These are phyloP conservation scores for Starmerella riodocensis DNA, from an alignment of 805 yeast species.

Conservation along the genomic window DNA sequence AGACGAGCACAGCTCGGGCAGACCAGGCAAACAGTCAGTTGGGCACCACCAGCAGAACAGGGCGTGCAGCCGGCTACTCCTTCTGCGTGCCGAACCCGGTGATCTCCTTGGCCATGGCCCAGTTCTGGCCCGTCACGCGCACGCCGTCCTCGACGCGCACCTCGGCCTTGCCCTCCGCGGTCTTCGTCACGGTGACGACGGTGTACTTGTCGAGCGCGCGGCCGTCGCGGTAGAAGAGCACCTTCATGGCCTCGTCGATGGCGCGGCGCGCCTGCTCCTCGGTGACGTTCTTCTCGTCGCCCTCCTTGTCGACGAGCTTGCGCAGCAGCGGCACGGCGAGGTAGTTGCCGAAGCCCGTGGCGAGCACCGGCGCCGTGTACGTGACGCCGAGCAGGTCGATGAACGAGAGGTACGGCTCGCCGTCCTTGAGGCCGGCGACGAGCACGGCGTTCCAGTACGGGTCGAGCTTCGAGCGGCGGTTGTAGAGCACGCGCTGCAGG, in stretches of 20 bases:
- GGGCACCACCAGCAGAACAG: no score
- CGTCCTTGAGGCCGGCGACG: slow-evolving; percentile 77
- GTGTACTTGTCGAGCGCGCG: slow-evolving; percentile 80
- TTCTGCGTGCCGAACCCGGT: slow-evolving; percentile 60
- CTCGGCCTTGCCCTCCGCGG: slow-evolving; percentile 45
- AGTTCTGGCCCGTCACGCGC: slow-evolving; percentile 18
- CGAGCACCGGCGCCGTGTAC: slow-evolving; percentile 73
- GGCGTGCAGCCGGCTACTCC: slow-evolving; percentile 6
- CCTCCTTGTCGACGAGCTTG: slow-evolving; percentile 65
- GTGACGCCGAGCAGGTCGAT: slow-evolving; percentile 88
- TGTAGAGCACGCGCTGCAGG: slow-evolving; percentile 68
- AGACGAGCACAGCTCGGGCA: no score
- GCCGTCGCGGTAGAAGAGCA: slow-evolving; percentile 90
- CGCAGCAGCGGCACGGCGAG: slow-evolving; percentile 87
- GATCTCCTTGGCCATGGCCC: slow-evolving; percentile 69
- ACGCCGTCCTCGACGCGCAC: slow-evolving; percentile 14
- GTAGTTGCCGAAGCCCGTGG: slow-evolving; percentile 94
- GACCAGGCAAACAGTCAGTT: no score
- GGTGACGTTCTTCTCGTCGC: slow-evolving; percentile 53
- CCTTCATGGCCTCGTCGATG: slow-evolving; percentile 82
- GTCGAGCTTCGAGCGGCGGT: slow-evolving; percentile 81
- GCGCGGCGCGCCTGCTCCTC: slow-evolving; percentile 65
- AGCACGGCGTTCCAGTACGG: slow-evolving; percentile 92
- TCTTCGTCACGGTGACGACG: slow-evolving; percentile 57
- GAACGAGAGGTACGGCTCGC: slow-evolving; percentile 64